Conservation (phyloP, 2,329 filamentous ascomycete species). For the Triangularia setosa region DNA sequence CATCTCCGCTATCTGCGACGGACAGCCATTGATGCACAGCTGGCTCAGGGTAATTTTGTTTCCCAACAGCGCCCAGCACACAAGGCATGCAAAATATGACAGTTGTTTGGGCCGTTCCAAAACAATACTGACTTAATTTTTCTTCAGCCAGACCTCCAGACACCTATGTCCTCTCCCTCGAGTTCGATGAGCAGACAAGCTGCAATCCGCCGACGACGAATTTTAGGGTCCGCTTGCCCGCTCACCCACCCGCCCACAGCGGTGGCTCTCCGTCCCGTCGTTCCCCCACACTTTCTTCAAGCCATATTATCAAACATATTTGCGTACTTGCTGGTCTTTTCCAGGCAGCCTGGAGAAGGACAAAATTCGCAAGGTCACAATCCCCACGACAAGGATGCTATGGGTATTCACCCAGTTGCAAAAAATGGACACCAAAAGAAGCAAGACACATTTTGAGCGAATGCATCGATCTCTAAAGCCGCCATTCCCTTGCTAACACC, state of each 20-base stretch:
- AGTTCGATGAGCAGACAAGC: neutral
- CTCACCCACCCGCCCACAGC: neutral
- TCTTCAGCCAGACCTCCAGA: neutral
- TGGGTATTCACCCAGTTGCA: neutral
- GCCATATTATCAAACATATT: neutral
- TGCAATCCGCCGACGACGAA: neutral
- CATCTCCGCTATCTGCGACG: neutral
- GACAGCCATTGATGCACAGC: neutral
- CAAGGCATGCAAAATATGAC: neutral
- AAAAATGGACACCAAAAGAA: neutral
- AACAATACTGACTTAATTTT: neutral
- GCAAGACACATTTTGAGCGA: neutral
- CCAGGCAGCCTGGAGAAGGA: neutral
- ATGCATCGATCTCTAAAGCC: neutral
- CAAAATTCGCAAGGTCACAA: neutral
- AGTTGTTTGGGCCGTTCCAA: neutral
- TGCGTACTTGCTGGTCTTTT: neutral
- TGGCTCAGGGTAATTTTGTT: neutral
- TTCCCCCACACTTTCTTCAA: neutral
- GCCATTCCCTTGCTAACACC: neutral
- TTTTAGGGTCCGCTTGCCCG: neutral
- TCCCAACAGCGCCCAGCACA: neutral
- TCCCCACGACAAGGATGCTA: neutral
- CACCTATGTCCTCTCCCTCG: neutral
- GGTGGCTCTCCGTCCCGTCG: neutral